Evolutionary conservation across 352 stramenopile species (phyloP), one percentile per base, ranked within the genome.

Genomic region (Phytophthora tubulina): DNA sequence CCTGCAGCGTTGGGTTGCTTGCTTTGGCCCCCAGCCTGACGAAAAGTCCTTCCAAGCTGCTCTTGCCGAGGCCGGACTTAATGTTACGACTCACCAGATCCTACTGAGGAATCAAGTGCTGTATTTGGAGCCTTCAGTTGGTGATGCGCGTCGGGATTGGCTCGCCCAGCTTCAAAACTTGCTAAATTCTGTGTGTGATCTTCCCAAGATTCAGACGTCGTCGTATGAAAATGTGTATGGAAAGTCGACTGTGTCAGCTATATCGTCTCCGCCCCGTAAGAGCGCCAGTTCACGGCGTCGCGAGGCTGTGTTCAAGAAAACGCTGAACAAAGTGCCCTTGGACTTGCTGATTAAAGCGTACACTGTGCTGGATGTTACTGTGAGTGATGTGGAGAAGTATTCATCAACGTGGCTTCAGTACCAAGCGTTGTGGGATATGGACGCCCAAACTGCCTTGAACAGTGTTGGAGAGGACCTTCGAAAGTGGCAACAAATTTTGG

Each of bases 401-500:
- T 93, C 98, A 14, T 84, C 88, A 32, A 94, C 92, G 36, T 99
- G 98, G 98, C 77, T 99, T 33, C 96, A 98, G 60, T 99, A 99
- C 73, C 98, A 99, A 78, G 96, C 93, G 21, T 77, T 99, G 38
- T 99, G 98, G 98, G 97, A 99, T 77, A 98, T 99, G 79, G 95
- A 99, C 78, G 94, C 98, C 15, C 84, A 96, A 63, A 92, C 96
- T 53, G 96, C 99, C 10, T 92, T 98, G 46, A 90, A 90, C 31
- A 85, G 80, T 21, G 85, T 99, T 38, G 98, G 96, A 21, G 91
- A 96, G 38, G 96, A 99, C 74, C 83, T 99, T 39, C 86, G 84
- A 11, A 96, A 98, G 66, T 99, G 98, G 98, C 94, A 99, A 68
- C 84, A 97, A 62, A 92, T 99, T 64, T 76, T 99, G n/a, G 63